Conservation (phyloP, 148 eudicot genomes). For the Nyssa sinensis region DNA sequence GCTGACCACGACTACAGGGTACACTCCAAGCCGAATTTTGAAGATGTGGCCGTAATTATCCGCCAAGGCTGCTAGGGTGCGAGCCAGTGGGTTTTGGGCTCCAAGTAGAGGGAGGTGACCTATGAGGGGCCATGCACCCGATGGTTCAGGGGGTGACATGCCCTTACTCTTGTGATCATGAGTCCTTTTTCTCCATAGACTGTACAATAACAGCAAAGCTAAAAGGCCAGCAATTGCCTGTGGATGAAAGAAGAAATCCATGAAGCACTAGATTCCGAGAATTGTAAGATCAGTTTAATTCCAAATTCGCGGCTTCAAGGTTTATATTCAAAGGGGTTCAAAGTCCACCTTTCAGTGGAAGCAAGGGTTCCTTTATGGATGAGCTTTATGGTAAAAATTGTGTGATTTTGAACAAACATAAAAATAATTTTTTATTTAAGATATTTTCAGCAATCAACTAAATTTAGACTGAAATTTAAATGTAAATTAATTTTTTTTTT, state of each 20-base stretch:
- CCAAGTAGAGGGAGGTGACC: slow-evolving; percentile 23
- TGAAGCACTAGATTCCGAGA: neutral
- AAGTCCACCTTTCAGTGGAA: too few species aligned
- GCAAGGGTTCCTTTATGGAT: too few species aligned
- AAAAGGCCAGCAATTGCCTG: neutral
- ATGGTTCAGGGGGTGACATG: neutral
- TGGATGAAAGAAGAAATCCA: neutral
- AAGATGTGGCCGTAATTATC: slow-evolving; percentile 22
- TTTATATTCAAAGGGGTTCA: too few species aligned
- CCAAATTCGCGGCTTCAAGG: neutral
- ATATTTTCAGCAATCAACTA: too few species aligned
- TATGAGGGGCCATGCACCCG: slow-evolving; percentile 26
- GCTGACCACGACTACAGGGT: slow-evolving; percentile 15
- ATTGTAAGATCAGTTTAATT: too few species aligned
- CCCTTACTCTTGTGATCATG: neutral
- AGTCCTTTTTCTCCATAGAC: neutral
- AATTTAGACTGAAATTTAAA: too few species aligned
- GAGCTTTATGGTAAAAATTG: too few species aligned
- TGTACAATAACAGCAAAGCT: neutral
- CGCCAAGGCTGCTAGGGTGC: slow-evolving; percentile 19
- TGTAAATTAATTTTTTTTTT: too few species aligned
- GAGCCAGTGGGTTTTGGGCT: neutral
- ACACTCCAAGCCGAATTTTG: slow-evolving; percentile 16
- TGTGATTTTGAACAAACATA: too few species aligned
- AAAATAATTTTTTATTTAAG: too few species aligned